Evolutionary conservation across 73 alveolate genomes (phyloP), one percentile per base, ranked within the genome.

Genomic region (Stentor roeselii): DNA sequence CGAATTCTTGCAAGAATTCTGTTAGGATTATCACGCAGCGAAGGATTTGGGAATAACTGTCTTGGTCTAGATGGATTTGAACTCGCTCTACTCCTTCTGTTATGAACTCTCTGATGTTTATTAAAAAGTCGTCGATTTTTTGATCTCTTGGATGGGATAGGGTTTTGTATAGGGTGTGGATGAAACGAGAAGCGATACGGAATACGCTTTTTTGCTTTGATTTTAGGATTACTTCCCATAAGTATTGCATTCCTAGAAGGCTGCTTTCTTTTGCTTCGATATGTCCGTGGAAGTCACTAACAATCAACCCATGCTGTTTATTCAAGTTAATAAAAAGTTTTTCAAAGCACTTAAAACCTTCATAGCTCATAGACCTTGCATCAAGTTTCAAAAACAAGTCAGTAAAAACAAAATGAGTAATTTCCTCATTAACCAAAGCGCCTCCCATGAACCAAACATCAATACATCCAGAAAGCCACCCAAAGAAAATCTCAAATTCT

Each of bases 1-100:
- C 95, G 85, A 87, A 90, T 59, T 90, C 93, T 61, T 90, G 92
- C 76, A 90, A 78, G 86, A 87, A 87, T 42, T 87, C 89, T 67
- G 88, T 86, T 3, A 90, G 83, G 34, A 60, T 37, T 11, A 84
- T 75, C 3, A 90, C 34, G 39, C 90, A 50, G 3, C 95, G 82
- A 15, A 91, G 88, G 37, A 90, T 86, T 60, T 92, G 75, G 41
- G 86, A 87, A 40, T 59, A 87, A 31, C 89, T 84, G 59, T 87
- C 92, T 41, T 78, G 91, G 42, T 42, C 86, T 15, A 32, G 4
- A 78, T 50, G 67, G 78, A 39, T 21, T 59, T 42, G 36, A 3
- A 36, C 3, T 3, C 37, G 11, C 35, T 87, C 86, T 3, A 61
- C 58, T 15, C 95, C 95, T 41, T 75, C 60, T 59, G 80, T 84